phyloP scores from a whole-genome alignment of 305 asterid genomes.

The Solanum chacoense region DNA sequence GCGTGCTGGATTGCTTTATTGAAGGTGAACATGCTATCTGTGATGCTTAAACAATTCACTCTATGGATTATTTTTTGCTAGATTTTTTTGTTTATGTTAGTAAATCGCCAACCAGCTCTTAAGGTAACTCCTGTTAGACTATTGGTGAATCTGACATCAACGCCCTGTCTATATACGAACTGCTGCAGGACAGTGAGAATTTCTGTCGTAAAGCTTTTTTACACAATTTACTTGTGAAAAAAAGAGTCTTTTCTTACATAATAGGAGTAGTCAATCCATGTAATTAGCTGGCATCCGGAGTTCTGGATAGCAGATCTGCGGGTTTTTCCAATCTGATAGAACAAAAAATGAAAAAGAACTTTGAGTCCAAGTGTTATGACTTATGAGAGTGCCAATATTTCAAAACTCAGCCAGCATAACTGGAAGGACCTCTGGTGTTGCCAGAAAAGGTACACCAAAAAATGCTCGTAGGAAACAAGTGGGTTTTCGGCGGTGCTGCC shows the following conservation, averaged over 20 bases:
- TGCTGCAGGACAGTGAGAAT: neutral
- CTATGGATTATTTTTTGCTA: neutral
- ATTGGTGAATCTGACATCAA: neutral
- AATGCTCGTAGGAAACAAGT: neutral
- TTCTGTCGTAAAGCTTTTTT: neutral
- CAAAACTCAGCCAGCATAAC: neutral
- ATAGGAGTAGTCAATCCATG: neutral
- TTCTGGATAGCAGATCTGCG: neutral
- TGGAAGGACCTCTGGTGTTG: neutral
- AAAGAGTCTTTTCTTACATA: neutral
- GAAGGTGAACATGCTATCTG: conserved; percentile 43
- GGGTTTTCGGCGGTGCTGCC: neutral
- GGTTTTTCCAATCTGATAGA: neutral
- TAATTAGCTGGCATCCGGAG: neutral
- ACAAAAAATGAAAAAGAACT: neutral
- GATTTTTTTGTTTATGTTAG: neutral
- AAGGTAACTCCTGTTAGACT: neutral
- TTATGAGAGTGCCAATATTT: neutral
- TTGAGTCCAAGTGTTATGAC: neutral
- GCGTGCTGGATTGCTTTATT: conserved; percentile 98
- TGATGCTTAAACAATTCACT: neutral
- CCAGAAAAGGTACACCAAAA: neutral
- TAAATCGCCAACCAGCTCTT: neutral
- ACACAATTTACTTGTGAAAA: neutral
- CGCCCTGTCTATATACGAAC: neutral